Evolutionary conservation across 768 basidiomycete genomes (phyloP).

Genomic region (Tulasnella calospora): DNA sequence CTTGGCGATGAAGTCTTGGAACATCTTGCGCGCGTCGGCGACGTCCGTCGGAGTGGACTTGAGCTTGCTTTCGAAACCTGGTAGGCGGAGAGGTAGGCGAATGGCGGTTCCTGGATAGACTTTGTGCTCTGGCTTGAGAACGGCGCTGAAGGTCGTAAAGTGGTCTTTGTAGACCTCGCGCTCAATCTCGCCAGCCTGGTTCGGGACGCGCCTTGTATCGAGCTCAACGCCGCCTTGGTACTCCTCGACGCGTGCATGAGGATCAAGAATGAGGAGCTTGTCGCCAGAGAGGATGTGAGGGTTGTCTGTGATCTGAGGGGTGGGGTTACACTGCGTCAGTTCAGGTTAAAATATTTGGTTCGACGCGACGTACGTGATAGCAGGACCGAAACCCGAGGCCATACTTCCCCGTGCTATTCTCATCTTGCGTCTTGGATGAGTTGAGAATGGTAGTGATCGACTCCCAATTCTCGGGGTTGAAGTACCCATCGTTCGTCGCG

Average conservation of each 20-base stretch:
- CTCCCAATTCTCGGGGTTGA: not conserved
- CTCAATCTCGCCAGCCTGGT: not conserved
- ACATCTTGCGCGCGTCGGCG: conserved; percentile 44
- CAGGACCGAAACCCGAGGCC: conserved; percentile 5
- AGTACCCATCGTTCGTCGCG: conserved; percentile 10
- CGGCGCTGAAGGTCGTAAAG: not conserved
- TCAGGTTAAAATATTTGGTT: not conserved
- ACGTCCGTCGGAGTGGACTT: conserved; percentile 40
- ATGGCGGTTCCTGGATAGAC: conserved; percentile 44
- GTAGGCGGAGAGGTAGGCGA: conserved; percentile 45
- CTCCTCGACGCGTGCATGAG: conserved; percentile 10
- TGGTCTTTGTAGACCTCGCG: not conserved
- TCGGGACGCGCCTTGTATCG: not conserved
- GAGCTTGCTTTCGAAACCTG: conserved; percentile 36
- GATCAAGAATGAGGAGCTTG: conserved; percentile 13
- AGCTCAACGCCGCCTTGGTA: not conserved
- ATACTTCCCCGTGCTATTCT: conserved; percentile 8
- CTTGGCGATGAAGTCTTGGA: conserved; percentile 30
- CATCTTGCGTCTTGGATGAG: conserved; percentile 17
- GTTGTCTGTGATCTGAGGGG: conserved; percentile 11
- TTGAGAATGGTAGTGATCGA: not conserved
- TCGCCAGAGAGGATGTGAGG: conserved; percentile 7
- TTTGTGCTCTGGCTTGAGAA: not conserved
- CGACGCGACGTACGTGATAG: not conserved
- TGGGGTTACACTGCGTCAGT: not conserved